Conservation (phyloP, 495 filamentous ascomycete genomes). For the Penicillium chermesinum region DNA sequence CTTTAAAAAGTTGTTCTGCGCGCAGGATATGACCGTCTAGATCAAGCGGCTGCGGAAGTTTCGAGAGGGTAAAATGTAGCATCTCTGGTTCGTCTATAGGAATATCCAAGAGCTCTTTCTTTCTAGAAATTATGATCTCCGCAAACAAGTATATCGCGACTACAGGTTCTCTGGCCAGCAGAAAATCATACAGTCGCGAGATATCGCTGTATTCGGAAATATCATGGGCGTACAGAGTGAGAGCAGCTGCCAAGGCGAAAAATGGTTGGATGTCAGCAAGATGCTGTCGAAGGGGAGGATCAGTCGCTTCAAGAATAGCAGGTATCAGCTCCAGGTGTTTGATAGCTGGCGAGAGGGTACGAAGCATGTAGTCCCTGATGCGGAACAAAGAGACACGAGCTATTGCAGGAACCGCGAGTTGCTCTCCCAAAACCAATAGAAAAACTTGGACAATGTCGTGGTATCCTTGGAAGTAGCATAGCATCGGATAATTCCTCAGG, state of each 20-base stretch:
- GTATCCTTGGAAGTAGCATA: constrained; percentile 97
- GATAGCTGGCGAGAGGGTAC: constrained; percentile 73
- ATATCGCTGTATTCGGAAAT: constrained; percentile 85
- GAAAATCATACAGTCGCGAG: constrained; percentile 82
- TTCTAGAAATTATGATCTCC: constrained; percentile 74
- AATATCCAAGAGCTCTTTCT: constrained; percentile 75
- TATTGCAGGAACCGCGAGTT: constrained; percentile 52
- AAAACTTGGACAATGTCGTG: constrained; percentile 99
- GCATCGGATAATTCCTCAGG: constrained; percentile 73
- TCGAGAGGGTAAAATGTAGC: constrained; percentile 82
- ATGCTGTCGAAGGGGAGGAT: constrained; percentile 64
- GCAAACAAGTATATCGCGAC: constrained; percentile 90
- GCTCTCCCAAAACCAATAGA: constrained; percentile 69
- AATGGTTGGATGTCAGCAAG: constrained; percentile 76
- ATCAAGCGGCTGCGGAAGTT: constrained; percentile 79
- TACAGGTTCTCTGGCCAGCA: constrained; percentile 77
- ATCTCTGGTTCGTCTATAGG: constrained; percentile 86
- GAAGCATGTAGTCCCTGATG: constrained; percentile 97
- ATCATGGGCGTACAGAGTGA: constrained; percentile 95
- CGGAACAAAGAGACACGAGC: constrained; percentile 77
- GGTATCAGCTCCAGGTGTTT: constrained; percentile 81
- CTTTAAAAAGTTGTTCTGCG: constrained; percentile 56
- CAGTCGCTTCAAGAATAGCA: constrained; percentile 64
- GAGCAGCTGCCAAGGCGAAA: constrained; percentile 83
- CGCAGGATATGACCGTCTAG: constrained; percentile 68